Percentiles rank a stretch among this genome's conserved stretches.
Conservation (phyloP, 345 rosid species). For the Mercurialis annua region DNA sequence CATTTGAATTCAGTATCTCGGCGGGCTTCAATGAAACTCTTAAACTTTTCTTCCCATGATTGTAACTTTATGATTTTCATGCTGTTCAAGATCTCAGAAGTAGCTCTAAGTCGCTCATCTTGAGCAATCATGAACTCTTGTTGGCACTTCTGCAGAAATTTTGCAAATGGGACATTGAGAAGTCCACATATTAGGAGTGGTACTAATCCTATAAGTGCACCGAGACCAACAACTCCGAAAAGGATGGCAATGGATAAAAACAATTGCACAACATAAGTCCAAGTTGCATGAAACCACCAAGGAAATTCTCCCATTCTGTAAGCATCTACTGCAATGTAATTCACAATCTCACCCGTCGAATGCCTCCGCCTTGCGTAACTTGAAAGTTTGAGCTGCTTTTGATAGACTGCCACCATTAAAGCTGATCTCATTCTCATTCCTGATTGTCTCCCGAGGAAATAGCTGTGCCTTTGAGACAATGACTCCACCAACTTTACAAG, state of each 20-base stretch:
- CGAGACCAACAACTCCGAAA: constrained; percentile 52
- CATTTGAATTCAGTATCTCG: constrained; percentile 47
- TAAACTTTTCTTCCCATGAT: constrained; percentile 74
- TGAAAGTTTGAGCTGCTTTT: constrained; percentile 54
- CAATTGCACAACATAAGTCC: constrained; percentile 53
- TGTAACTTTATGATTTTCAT: constrained; percentile 82
- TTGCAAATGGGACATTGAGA: constrained; percentile 51
- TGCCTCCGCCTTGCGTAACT: constrained; percentile 42
- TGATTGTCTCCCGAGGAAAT: constrained; percentile 34
- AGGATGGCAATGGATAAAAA: constrained; percentile 47
- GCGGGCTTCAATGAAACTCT: constrained; percentile 31
- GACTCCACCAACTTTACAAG: constrained; percentile 59
- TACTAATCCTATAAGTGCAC: constrained; percentile 43
- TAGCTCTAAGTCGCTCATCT: constrained; percentile 55
- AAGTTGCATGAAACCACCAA: constrained; percentile 55
- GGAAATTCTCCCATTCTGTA: constrained; percentile 44
- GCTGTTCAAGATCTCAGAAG: constrained; percentile 59
- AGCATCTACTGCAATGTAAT: constrained; percentile 59
- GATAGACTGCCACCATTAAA: constrained; percentile 42
- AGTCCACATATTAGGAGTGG: constrained; percentile 45
- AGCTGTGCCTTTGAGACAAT: constrained; percentile 43
- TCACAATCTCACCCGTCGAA: constrained; percentile 65
- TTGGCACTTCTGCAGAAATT: constrained; percentile 46
- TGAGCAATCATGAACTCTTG: constrained; percentile 49
- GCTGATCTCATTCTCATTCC: constrained; percentile 49